Conservation (phyloP, 371 early-diverging fungal species). For the Encephalitozoon intestinalis region DNA sequence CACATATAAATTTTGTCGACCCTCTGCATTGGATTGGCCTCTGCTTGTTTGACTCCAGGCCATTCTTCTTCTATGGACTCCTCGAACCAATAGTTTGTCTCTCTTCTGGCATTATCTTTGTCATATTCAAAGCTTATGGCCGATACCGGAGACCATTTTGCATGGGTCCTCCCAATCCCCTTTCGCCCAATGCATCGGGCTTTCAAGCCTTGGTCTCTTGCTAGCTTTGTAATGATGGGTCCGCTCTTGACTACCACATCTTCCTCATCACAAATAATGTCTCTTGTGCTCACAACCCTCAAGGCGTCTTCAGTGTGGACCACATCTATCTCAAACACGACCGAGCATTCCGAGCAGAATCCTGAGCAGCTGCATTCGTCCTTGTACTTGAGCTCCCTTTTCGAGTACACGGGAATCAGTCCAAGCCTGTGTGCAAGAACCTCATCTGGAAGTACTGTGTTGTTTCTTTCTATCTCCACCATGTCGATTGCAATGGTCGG, state of each 20-base stretch:
- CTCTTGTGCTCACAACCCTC: slow-evolving; percentile 50
- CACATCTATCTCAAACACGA: slow-evolving; percentile 70
- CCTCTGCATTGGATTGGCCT: slow-evolving; percentile 14
- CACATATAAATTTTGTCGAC: slow-evolving; percentile 48
- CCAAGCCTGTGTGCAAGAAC: slow-evolving; percentile 90
- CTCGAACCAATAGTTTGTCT: slow-evolving; percentile 83
- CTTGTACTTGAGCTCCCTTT: slow-evolving; percentile 63
- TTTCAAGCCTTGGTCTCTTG: slow-evolving; percentile 81
- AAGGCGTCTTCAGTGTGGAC: slow-evolving; percentile 2
- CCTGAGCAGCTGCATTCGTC: slow-evolving; percentile 62
- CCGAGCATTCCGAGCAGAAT: slow-evolving; percentile 80
- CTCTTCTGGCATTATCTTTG: slow-evolving; percentile 79
- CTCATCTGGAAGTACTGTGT: slow-evolving; percentile 86
- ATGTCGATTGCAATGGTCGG: slow-evolving; percentile 73
- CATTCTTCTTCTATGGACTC: slow-evolving; percentile 63
- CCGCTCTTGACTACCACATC: slow-evolving; percentile 72
- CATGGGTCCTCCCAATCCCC: slow-evolving; percentile 86
- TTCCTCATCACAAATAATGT: slow-evolving; percentile 64
- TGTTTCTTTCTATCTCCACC: slow-evolving; percentile 83
- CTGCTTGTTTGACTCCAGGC: slow-evolving; percentile 43
- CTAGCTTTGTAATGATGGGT: slow-evolving; percentile 81
- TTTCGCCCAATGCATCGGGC: slow-evolving; percentile 78
- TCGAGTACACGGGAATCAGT: slow-evolving; percentile 87
- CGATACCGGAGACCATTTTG: slow-evolving; percentile 92
- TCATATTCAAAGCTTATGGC: slow-evolving; percentile 91